Base-by-base conservation (phyloP, 352 stramenopile species). In the Elongisporangium senticosum region DNA sequence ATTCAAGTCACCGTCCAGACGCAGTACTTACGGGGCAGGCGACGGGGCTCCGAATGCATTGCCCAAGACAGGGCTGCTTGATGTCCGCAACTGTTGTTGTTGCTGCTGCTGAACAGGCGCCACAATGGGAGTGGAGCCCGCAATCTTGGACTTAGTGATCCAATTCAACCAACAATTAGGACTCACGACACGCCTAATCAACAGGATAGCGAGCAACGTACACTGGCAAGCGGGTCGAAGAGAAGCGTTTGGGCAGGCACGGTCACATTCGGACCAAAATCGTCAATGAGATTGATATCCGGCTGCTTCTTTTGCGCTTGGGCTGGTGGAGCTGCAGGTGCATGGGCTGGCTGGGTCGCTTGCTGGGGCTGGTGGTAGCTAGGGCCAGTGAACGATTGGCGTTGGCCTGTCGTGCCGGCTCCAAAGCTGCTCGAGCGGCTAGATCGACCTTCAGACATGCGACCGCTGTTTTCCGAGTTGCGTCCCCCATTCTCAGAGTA, bases 261-360 rank as follows among this genome's bases (percentile, higher is more conserved):
- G 23, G 64, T 89, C 40, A 88, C 67, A 24, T 59, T 83, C 1
- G 83, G 77, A 1, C 64, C 74, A 62, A 86, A 87, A 51, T 91
- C 83, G 50, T 85, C 84, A 37, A 94, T 79, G 37, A 94, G 57
- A 51, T 94, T 88, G 59, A 94, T 88, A 55, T 92, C 80, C 5
- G 65, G 63, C 51, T 89, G 73, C 48, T 76, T 80, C 60, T 70
- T 71, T 52, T n/a, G 52, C 22, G 43, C 13, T 61, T 28, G 21
- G 33, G 71, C 49, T 58, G 69, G 61, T 51, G 68, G 19, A 21
- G 60, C 59, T 58, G 64, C 49, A 61, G 66, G 55, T 14, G 56
- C 59, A 4, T 63, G 66, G 53, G 61, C 52, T n/a, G 59, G 51
- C 11, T 63, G 61, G 19, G 53, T 21, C 7, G 43, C 47, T 53